Base-by-base conservation (phyloP, 2,329 filamentous ascomycete species). In the Fusarium fujikuroi region DNA sequence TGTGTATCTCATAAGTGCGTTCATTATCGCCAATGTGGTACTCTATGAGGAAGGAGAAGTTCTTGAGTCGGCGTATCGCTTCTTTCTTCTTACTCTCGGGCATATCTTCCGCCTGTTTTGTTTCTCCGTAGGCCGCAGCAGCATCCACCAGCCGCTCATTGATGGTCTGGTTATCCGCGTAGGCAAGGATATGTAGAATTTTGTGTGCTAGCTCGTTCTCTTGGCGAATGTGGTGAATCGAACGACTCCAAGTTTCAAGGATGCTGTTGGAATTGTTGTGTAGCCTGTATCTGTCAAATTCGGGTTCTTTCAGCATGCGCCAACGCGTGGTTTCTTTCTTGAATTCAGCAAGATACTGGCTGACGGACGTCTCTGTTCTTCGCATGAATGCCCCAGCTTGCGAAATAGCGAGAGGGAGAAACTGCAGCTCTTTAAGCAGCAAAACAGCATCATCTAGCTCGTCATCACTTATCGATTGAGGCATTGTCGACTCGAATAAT, bases 11-110 rank as follows among this genome's bases (percentile, higher is more conserved):
- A 59, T 80, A 82, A 16, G 34, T 73, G 14, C 43, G 36, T 2
- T 44, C 43, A 8, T 62, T 40, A 4, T 64, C 46, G 19, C 58
- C 60, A 21, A 46, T 25, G 21, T 15, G 50, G 10, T 61, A 69
- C 28, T 66, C 46, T 34, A 60, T 66, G 2, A 83, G 56, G 54
- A 84, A 83, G 0, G 80, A 83, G 42, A 82, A 81, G 30, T 83
- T 77, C 37, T 72, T 66, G 1, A 83, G 79, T 15, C 77, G 79
- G 10, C 66, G 62, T 16, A 79, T 58, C 2, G 79, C 77, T 44
- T 47, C 50, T n/a, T 77, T 58, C 32, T 56, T 37, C 9, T 28
- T 15, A n/a, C 21, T 8, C 7, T 73, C 37, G 25, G 25, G 3
- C 15, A 19, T 15, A 9, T 23, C 28, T 19, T 14, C 63, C 2